Evolutionary conservation across 495 filamentous ascomycete genomes (phyloP).

Genomic region (Bacidia rubella): DNA sequence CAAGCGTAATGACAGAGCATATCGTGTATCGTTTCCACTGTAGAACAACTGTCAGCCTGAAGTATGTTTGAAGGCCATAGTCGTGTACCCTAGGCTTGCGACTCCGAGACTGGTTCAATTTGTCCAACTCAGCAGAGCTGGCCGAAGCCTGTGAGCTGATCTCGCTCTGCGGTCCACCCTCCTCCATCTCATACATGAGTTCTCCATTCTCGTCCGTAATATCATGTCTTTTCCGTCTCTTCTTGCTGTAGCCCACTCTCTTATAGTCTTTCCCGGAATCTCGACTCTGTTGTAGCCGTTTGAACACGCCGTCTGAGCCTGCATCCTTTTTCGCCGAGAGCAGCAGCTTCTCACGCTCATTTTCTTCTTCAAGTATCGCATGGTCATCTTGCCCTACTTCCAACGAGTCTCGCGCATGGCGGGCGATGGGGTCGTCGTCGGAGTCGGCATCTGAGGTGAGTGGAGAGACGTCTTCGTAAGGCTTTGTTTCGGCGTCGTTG

Average conservation of each 20-base stretch:
- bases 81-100: conserved; percentile 10
- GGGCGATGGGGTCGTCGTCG: conserved; percentile 57
- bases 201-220: conserved; percentile 49
- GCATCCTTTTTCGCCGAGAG: no score
- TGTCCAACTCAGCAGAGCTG: conserved; percentile 32
- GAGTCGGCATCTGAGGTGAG: conserved; percentile 32
- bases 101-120: conserved; percentile 6
- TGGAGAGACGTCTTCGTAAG: conserved; percentile 3
- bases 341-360: conserved; percentile 71
- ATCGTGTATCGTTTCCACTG: conserved; percentile 24
- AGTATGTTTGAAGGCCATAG: conserved; percentile 4
- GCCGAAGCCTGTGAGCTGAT: conserved; percentile 26
- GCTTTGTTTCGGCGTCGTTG: background rate
- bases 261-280: conserved; percentile 23
- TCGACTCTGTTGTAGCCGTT: background rate
- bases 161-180: conserved; percentile 58
- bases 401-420: conserved; percentile 49
- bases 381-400: conserved; percentile 61
- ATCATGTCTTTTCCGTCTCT: conserved; percentile 40
- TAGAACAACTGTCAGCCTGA: conserved; percentile 16
- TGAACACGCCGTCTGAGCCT: conserved; percentile 16
- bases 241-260: conserved; percentile 37
- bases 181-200: conserved; percentile 83
- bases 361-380: conserved; percentile 73
- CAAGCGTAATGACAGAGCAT: conserved; percentile 20